Evolutionary conservation across 208 protist genomes (phyloP), one percentile per base, ranked within the genome.

Genomic region (Lotmaria passim): DNA sequence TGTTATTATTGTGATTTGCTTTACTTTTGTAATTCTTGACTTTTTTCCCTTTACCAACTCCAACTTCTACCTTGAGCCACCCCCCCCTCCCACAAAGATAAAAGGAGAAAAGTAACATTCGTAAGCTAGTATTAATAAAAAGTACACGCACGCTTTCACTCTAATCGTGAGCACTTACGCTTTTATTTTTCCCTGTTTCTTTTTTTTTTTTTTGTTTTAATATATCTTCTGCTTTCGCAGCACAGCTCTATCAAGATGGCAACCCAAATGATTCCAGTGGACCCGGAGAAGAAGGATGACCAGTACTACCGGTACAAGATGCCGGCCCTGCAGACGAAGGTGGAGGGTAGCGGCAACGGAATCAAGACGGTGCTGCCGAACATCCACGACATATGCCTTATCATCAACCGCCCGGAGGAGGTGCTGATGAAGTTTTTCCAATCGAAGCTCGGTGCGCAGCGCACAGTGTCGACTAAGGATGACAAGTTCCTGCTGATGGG

Each of bases 361-460:
- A 96, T 98, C 73, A 97, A 97, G 81, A 98, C 95, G 17, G 93
- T 97, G 46, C 82, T 98, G 60, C 89, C 92, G 30, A 98, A 98
- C 71, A 97, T 98, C 64, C 91, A 95, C 70, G 93, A 96, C 26
- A 88, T 98, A 24, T 95, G 88, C 67, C 65, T 84, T 23, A 80
- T 85, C 23, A 90, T 98, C 59, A 93, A 97, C 73, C 82, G 93
- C 46, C 91, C 93, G 1, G 90, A 95, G 75, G 85, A 91, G 65
- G 75, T 94, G 23, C 80, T 96, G 15, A 95, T 96, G 86, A 94
- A 93, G 69, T 97, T 87, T 78, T 93, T 96, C 53, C 84, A 94
- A 80, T 91, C 75, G 69, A 83, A 93, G 66, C 78, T 95, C 66
- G 93, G 93, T 61, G 90, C 89, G 23, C 88, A 94, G 79, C 74